Percentiles rank a stretch among this genome's conserved stretches.
Conservation (phyloP, 257 asterid genomes). For the Leptodermis oblonga region DNA sequence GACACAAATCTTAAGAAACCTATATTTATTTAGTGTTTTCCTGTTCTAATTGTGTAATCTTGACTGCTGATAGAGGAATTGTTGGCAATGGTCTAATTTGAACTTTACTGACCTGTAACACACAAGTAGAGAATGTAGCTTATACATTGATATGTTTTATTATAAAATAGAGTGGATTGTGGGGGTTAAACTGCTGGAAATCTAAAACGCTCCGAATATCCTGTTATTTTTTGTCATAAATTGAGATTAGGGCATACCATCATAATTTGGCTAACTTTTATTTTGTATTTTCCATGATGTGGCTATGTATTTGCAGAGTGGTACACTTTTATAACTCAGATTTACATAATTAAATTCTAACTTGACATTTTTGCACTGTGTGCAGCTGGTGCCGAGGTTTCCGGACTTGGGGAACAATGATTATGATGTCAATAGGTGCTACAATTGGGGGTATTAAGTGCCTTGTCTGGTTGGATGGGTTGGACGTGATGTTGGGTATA, state of each 20-base stretch:
- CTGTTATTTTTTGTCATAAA: too few species aligned
- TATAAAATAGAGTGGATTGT: too few species aligned
- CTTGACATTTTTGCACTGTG: not conserved
- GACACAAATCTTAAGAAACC: not conserved
- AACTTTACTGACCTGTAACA: not conserved
- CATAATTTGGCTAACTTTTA: not conserved
- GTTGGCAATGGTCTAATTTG: not conserved
- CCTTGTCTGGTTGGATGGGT: slow-evolving; percentile 47
- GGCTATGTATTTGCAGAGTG: too few species aligned
- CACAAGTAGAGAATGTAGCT: not conserved
- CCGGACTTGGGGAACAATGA: slow-evolving; percentile 52
- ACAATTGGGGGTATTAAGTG: slow-evolving; percentile 39
- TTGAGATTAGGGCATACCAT: not conserved
- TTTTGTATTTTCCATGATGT: not conserved
- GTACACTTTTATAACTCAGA: not conserved
- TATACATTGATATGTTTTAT: not conserved
- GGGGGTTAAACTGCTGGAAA: too few species aligned
- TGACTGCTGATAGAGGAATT: not conserved
- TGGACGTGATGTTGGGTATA: slow-evolving; percentile 26
- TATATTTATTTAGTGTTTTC: not conserved
- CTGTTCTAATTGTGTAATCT: not conserved
- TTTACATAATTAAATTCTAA: not conserved
- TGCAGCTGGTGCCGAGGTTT: slow-evolving; percentile 77
- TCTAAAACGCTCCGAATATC: too few species aligned
- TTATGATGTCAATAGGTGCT: slow-evolving; percentile 53